Percentiles rank a stretch among this genome's conserved stretches.
phyloP scores from a whole-genome alignment of 306 rosid species.

The Cyamopsis tetragonoloba region DNA sequence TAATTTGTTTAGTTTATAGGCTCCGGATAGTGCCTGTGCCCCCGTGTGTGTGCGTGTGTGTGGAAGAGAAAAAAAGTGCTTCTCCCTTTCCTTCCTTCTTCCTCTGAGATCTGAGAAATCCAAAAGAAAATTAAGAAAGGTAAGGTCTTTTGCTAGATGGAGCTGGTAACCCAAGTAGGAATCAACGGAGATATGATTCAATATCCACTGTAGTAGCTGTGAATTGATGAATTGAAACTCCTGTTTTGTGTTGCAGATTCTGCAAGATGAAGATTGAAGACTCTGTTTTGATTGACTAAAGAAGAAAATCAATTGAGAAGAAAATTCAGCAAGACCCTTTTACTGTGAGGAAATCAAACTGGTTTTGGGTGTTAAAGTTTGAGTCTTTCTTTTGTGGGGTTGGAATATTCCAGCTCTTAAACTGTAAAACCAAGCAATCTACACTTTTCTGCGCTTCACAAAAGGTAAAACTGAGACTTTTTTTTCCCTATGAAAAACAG shows the following conservation, averaged over 20 bases:
- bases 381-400: constrained; percentile 16
- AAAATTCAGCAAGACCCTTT: neutral
- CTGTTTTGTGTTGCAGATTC: constrained; percentile 10
- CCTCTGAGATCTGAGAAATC: constrained; percentile 39
- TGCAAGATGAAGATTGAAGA: neutral
- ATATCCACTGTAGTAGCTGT: neutral
- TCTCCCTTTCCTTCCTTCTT: constrained; percentile 24
- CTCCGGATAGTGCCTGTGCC: neutral
- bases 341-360: neutral
- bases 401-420: neutral
- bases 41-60: neutral
- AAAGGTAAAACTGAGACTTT: constrained; percentile 40
- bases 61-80: neutral
- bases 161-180: too few relatives aligned
- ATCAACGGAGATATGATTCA: too few relatives aligned
- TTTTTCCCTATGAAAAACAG: neutral
- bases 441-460: neutral
- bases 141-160: constrained; percentile 16
- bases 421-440: neutral
- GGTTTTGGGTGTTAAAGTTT: neutral
- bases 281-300: neutral
- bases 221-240: neutral
- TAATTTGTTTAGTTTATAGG: constrained; percentile 22
- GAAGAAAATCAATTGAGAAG: neutral
- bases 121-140: constrained; percentile 11